Evolutionary conservation across 1,284 basidiomycete species (phyloP).

Genomic region (Ganoderma boninense): DNA sequence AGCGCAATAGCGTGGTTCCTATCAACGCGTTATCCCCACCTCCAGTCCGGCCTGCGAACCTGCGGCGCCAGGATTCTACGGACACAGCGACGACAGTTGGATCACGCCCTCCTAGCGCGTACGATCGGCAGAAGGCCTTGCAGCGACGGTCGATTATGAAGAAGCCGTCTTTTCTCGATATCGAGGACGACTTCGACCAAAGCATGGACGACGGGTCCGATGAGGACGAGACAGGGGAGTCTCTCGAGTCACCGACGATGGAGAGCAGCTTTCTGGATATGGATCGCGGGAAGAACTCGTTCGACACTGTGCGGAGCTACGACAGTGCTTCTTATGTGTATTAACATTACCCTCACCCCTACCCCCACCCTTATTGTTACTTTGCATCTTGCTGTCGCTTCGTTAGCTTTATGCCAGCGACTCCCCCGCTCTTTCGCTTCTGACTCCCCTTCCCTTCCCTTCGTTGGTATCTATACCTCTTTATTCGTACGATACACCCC

Average conservation of each 20-base stretch:
- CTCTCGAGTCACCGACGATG: conserved; percentile 33
- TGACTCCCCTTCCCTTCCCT: conserved; percentile 19
- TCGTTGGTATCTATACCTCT: conserved; percentile 38
- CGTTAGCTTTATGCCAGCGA: neutral
- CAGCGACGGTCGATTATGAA: conserved; percentile 54
- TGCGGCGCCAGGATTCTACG: conserved; percentile 26
- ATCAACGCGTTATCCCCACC: conserved; percentile 49
- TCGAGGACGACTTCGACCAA: conserved; percentile 54
- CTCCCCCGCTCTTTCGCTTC: neutral
- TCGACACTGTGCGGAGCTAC: conserved; percentile 63
- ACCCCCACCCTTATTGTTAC: conserved; percentile 21
- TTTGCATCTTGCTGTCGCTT: conserved; percentile 12
- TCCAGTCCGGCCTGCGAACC: conserved; percentile 35
- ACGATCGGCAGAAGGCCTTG: conserved; percentile 36
- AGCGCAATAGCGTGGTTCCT: conserved; percentile 43
- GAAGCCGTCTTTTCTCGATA: conserved; percentile 77
- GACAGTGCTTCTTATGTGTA: conserved; percentile 41
- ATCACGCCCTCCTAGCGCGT: conserved; percentile 40
- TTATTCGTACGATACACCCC: conserved; percentile 37
- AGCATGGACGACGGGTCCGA: conserved; percentile 45
- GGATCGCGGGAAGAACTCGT: conserved; percentile 61
- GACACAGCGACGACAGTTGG: conserved; percentile 18
- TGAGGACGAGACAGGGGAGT: conserved; percentile 18
- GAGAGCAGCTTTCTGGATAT: conserved; percentile 72
- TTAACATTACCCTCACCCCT: conserved; percentile 28